Evolutionary conservation across 495 filamentous ascomycete species (phyloP).

Genomic region (Daldinia concentrica): DNA sequence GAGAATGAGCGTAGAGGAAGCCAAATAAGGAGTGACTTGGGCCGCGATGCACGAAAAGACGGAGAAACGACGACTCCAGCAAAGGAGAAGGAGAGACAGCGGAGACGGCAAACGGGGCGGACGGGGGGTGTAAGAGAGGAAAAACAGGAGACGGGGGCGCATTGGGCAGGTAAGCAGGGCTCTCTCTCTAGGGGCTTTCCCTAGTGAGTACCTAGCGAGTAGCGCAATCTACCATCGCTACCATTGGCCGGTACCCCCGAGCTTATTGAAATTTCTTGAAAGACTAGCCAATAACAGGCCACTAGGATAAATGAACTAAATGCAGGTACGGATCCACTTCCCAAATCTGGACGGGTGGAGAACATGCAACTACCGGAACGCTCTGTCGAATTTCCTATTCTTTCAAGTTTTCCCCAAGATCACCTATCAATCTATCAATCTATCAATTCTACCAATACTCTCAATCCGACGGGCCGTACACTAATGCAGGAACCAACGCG

Average conservation of each 20-base stretch:
- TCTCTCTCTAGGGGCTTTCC: background rate
- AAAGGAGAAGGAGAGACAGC: slow-evolving; percentile 28
- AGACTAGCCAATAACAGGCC: slow-evolving; percentile 12
- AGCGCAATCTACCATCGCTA: slow-evolving; percentile 23
- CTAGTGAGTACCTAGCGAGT: background rate
- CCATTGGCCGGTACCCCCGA: slow-evolving; percentile 25
- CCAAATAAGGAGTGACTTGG: slow-evolving; percentile 30
- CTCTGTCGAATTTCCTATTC: slow-evolving; percentile 17
- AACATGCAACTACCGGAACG: slow-evolving; percentile 32
- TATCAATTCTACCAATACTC: background rate
- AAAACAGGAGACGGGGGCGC: slow-evolving; percentile 24
- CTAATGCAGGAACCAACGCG: slow-evolving; percentile 36
- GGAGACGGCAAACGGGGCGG: slow-evolving; percentile 8
- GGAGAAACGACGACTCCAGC: slow-evolving; percentile 20
- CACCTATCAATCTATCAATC: background rate
- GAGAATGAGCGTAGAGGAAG: slow-evolving; percentile 18
- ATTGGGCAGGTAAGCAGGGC: slow-evolving; percentile 18
- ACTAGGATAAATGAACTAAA: slow-evolving; percentile 28
- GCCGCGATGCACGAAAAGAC: slow-evolving; percentile 17
- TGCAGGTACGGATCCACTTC: slow-evolving; percentile 28
- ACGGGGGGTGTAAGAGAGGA: slow-evolving; percentile 10
- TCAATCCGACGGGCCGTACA: background rate
- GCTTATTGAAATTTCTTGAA: slow-evolving; percentile 31
- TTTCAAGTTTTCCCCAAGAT: slow-evolving; percentile 7
- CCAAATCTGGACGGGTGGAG: slow-evolving; percentile 15